A percentile compares a stretch with the other conserved stretches of the same genome.
These are phyloP conservation scores for Ochetophila trinervis DNA, from an alignment of 306 rosid species.

Conservation along the genomic window DNA sequence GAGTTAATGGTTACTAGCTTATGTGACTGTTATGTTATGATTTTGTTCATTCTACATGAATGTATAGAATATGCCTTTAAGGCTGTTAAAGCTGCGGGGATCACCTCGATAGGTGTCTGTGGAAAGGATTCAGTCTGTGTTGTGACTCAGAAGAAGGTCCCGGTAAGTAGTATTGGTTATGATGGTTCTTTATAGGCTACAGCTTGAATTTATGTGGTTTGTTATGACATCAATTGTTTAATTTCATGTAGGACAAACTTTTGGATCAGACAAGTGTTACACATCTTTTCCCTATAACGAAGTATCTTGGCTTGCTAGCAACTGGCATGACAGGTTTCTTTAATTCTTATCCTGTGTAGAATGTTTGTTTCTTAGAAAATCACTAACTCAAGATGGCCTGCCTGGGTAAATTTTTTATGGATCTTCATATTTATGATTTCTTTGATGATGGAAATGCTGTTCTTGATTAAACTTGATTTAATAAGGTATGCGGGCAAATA, in stretches of 20 bases:
- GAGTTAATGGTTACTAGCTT: neutral
- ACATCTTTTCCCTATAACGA: conserved; percentile 86
- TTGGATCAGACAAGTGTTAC: conserved; percentile 96
- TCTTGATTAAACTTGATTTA: too few relatives aligned
- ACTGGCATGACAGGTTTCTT: conserved; percentile 89
- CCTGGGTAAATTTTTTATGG: neutral
- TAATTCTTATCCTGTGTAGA: conserved; percentile 2
- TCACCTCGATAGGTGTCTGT: conserved; percentile 86
- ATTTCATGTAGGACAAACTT: conserved; percentile 77
- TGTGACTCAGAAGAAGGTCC: conserved; percentile 97
- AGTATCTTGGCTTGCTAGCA: conserved; percentile 90
- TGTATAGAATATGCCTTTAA: conserved; percentile 89
- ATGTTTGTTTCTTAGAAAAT: neutral
- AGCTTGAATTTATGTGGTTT: conserved; percentile 10
- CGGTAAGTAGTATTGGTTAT: conserved; percentile 55
- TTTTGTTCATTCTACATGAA: conserved; percentile 24
- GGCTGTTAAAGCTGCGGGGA: conserved; percentile 96
- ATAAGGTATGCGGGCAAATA: too few relatives aligned
- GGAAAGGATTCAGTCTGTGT: conserved; percentile 96
- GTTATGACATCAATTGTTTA: conserved; percentile 10
- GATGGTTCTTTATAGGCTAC: neutral
- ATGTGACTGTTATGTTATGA: conserved; percentile 9
- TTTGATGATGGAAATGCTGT: too few relatives aligned
- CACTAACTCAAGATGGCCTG: neutral
- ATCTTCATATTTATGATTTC: neutral